Evolutionary conservation across 2,329 filamentous ascomycete species (phyloP), one percentile per base, ranked within the genome.

Genomic region (Cadophora malorum): DNA sequence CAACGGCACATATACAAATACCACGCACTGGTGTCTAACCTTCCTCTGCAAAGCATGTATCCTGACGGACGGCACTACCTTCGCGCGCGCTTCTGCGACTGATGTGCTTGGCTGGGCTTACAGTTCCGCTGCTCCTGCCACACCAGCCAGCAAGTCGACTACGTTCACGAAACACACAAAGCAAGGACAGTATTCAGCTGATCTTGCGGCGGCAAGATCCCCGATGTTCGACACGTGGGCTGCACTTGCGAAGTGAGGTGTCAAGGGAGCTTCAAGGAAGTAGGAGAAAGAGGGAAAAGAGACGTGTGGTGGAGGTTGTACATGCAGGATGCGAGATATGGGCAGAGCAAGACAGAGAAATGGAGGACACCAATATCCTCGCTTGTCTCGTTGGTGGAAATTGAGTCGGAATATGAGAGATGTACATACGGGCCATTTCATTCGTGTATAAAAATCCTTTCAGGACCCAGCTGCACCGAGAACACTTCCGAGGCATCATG

Each of bases 1-100:
- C 28, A 83, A 83, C 25, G 84, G 84, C 31, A 85, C 83, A 1
- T 85, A 82, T 28, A 76, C 85, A 67, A 86, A 86, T 78, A 78
- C 76, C 69, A 86, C 84, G 0, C 83, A 86, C 70, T 82, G 81
- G 74, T 82, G 82, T 1, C 85, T 83, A 70, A 87, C 85, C 0
- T 87, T 86, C 76, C 79, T 86, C 47, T 87, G 85, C 72, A 76
- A 79, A 56, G 78, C 79, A 12, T 84, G 83, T 66, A 76, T 83
- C 66, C 75, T 76, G 21, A 75, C 75, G 5, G 79, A 80, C 65
- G 71, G 74, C 14, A 78, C 78, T 4, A 79, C 60, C 6, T 79
- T 79, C 3, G 74, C 64, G 4, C 33, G 56, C 0, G 58, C 59
- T 12, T 47, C 62, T 14, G 63, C 31, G 10, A 59, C 55, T 6